phyloP scores from a whole-genome alignment of 2,329 filamentous ascomycete species.

The Botrytis tulipae region DNA sequence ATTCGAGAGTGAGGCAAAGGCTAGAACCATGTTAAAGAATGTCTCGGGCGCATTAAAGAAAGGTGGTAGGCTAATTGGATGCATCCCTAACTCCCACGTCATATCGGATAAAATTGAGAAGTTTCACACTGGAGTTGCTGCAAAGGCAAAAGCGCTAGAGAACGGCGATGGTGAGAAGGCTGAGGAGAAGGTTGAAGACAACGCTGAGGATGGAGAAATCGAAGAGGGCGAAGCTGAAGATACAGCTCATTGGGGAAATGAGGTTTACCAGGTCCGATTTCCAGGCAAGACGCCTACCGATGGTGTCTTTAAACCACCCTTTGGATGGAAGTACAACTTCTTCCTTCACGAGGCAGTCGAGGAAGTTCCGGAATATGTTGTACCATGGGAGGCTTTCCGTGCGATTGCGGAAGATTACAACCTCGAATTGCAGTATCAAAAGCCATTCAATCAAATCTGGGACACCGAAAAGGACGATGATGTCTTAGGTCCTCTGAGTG shows the following conservation, averaged over 20 bases:
- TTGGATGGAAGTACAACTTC: constrained; percentile 98
- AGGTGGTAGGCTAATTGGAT: constrained; percentile 89
- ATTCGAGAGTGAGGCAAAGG: constrained; percentile 88
- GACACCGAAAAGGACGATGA: constrained; percentile 83
- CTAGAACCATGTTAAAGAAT: constrained; percentile 88
- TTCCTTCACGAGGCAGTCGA: constrained; percentile 95
- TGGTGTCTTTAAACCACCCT: constrained; percentile 89
- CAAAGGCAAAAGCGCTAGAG: constrained; percentile 40
- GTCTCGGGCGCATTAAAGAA: constrained; percentile 89
- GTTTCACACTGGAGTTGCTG: constrained; percentile 61
- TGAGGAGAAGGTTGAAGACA: constrained; percentile 39
- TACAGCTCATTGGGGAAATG: constrained; percentile 85
- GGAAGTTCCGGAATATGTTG: constrained; percentile 94
- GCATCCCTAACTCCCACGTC: constrained; percentile 95
- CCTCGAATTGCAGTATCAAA: constrained; percentile 90
- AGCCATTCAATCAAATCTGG: constrained; percentile 89
- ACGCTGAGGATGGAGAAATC: constrained; percentile 43
- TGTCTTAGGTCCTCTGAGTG: constrained; percentile 77
- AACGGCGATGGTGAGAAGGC: constrained; percentile 40
- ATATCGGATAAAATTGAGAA: constrained; percentile 75
- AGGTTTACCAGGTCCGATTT: constrained; percentile 88
- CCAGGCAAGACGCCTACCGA: constrained; percentile 78
- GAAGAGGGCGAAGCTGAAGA: constrained; percentile 63
- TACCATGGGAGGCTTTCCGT: constrained; percentile 97
- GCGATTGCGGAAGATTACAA: constrained; percentile 96